phyloP scores from a whole-genome alignment of 306 rosid species.

The Cucurbita ficifolia region DNA sequence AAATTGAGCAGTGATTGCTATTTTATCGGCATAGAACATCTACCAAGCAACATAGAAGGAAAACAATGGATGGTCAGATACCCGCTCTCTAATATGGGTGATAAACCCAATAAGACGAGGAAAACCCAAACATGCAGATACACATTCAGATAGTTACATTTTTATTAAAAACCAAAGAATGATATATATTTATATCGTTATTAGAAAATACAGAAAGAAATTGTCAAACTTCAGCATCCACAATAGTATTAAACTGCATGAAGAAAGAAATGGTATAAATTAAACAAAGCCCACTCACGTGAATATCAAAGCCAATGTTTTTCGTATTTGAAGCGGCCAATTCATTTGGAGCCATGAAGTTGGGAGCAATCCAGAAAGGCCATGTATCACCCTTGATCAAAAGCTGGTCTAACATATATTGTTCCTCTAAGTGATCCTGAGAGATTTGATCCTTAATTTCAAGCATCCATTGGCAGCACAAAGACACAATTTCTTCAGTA shows the following conservation, averaged over 20 bases:
- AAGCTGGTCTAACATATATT: conserved; percentile 46
- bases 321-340: conserved; percentile 8
- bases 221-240: neutral
- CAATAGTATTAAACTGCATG: neutral
- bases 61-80: neutral
- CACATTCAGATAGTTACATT: neutral
- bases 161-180: neutral
- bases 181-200: neutral
- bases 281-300: conserved; percentile 15
- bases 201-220: neutral
- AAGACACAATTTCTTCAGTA: conserved; percentile 32
- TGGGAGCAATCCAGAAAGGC: conserved; percentile 54
- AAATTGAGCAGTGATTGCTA: neutral
- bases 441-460: conserved; percentile 48
- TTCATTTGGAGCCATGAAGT: conserved; percentile 31
- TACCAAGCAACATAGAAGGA: neutral
- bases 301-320: conserved; percentile 11
- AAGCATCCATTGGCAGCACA: conserved; percentile 63
- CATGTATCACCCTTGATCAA: conserved; percentile 42
- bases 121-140: neutral
- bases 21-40: neutral
- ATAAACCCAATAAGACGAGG: neutral
- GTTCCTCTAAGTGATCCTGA: conserved; percentile 46
- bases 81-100: neutral
- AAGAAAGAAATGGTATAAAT: neutral